A percentile compares a stretch with the other conserved stretches of the same genome.
These are phyloP conservation scores for Fusarium continuum DNA, from an alignment of 2,329 filamentous ascomycete species.

Conservation along the genomic window DNA sequence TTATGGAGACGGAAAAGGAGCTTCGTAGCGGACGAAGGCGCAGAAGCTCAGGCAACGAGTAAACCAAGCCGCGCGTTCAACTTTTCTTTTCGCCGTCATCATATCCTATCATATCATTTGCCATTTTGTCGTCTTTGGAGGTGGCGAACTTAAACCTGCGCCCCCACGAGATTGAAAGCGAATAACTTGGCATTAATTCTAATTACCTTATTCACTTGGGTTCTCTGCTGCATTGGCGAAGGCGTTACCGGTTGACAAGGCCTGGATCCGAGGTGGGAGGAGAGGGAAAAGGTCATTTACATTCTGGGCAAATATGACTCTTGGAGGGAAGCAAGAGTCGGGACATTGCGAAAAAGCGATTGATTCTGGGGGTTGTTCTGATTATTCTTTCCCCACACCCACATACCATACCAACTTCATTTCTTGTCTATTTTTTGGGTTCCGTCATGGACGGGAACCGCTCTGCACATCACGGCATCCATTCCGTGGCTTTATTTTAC, in stretches of 20 bases:
- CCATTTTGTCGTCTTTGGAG: slow-evolving; percentile 1
- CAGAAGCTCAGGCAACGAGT: slow-evolving; percentile 52
- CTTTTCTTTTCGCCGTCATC: neutral
- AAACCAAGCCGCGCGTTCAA: slow-evolving; percentile 4
- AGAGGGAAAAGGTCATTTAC: slow-evolving; percentile 11
- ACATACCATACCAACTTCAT: slow-evolving; percentile 14
- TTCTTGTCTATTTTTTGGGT: slow-evolving; percentile 19
- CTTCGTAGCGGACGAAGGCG: slow-evolving; percentile 62
- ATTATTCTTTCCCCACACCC: slow-evolving; percentile 11
- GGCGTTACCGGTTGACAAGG: slow-evolving; percentile 26
- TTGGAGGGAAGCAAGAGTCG: neutral
- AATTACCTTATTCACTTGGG: slow-evolving; percentile 23
- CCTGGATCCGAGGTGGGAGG: slow-evolving; percentile 6
- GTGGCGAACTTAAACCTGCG: slow-evolving; percentile 26
- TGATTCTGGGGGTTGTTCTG: neutral
- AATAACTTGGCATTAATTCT: slow-evolving; percentile 29
- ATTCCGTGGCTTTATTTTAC: slow-evolving; percentile 23
- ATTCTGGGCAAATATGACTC: slow-evolving; percentile 5
- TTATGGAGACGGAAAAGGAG: slow-evolving; percentile 70
- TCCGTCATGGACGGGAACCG: neutral
- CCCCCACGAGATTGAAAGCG: neutral
- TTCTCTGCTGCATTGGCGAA: slow-evolving; percentile 32
- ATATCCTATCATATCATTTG: slow-evolving; percentile 17
- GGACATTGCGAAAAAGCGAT: slow-evolving; percentile 15
- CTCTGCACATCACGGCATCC: slow-evolving; percentile 17